These are phyloP conservation scores for Leccinum angustisporum DNA, from an alignment of 1,284 basidiomycete species.

Conservation along the genomic window DNA sequence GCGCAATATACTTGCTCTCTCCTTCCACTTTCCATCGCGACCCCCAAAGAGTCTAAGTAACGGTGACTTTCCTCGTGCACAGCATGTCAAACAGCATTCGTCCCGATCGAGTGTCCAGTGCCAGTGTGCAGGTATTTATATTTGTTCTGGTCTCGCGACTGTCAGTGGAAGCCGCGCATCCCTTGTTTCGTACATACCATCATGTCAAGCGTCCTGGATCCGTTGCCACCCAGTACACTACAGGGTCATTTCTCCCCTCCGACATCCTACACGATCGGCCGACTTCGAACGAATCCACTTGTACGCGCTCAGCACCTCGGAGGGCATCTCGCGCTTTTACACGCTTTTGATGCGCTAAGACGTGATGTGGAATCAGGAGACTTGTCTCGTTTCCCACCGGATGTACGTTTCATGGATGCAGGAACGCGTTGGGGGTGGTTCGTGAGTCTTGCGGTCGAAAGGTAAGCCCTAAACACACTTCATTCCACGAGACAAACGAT, in stretches of 20 bases:
- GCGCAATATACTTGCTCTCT: too few species aligned
- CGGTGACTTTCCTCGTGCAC: background rate
- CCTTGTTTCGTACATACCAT: background rate
- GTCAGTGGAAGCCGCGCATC: background rate
- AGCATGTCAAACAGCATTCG: background rate
- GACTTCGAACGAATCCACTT: slow-evolving; percentile 6
- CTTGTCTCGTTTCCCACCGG: slow-evolving; percentile 9
- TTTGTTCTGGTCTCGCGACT: background rate
- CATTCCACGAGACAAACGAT: background rate
- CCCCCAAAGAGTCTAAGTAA: too few species aligned
- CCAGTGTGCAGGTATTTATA: background rate
- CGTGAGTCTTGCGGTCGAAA: slow-evolving; percentile 29
- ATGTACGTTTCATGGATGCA: slow-evolving; percentile 20
- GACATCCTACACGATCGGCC: slow-evolving; percentile 7
- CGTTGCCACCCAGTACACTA: background rate
- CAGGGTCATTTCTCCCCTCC: background rate
- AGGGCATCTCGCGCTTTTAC: slow-evolving; percentile 17
- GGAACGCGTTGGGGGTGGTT: slow-evolving; percentile 32
- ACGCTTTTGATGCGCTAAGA: slow-evolving; percentile 11
- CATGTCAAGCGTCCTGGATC: background rate
- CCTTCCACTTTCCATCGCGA: too few species aligned
- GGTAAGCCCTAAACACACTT: slow-evolving; percentile 9
- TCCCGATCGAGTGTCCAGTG: background rate
- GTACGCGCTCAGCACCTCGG: slow-evolving; percentile 10
- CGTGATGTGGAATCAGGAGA: slow-evolving; percentile 6